Conservation (phyloP, 2,329 filamentous ascomycete genomes). For the Aspergillus ustus region DNA sequence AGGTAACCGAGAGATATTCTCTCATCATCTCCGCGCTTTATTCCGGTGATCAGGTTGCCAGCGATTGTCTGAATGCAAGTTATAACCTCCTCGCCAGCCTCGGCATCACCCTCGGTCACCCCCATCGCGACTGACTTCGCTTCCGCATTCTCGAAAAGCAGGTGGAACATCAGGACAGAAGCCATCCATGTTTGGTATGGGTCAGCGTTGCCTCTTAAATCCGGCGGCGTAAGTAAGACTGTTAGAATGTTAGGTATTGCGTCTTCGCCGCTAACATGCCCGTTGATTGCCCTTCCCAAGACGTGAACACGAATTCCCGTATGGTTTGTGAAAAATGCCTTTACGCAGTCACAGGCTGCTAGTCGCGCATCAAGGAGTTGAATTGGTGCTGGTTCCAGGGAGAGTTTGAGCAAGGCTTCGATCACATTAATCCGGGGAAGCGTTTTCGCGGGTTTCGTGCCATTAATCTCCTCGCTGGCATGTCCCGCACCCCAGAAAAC, state of each 20-base stretch:
- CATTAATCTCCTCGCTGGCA: slow-evolving; percentile 36
- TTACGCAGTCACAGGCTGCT: slow-evolving; percentile 86
- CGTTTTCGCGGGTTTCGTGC: slow-evolving; percentile 50
- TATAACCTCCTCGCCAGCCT: slow-evolving; percentile 89
- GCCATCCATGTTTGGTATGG: slow-evolving; percentile 92
- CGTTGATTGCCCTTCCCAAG: slow-evolving; percentile 83
- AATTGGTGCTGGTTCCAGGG: slow-evolving; percentile 68
- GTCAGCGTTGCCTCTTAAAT: slow-evolving; percentile 68
- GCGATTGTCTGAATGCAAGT: slow-evolving; percentile 89
- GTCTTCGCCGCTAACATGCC: slow-evolving; percentile 75
- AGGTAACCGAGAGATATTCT: slow-evolving; percentile 82
- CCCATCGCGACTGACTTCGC: slow-evolving; percentile 80
- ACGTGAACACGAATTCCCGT: slow-evolving; percentile 83
- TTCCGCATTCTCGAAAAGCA: slow-evolving; percentile 77
- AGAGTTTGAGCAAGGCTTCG: slow-evolving; percentile 84
- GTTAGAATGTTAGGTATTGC: slow-evolving; percentile 88
- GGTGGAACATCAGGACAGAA: slow-evolving; percentile 80
- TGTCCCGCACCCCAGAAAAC: slow-evolving; percentile 56
- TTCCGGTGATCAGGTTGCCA: slow-evolving; percentile 79
- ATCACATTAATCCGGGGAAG: slow-evolving; percentile 80
- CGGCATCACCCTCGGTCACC: slow-evolving; percentile 86
- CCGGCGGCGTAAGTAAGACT: slow-evolving; percentile 72
- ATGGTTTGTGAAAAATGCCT: slow-evolving; percentile 88
- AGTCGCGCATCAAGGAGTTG: slow-evolving; percentile 78
- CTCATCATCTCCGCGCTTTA: slow-evolving; percentile 77